Evolutionary conservation across 2,329 filamentous ascomycete species (phyloP), one percentile per base, ranked within the genome.

Genomic region (Claviceps quebecensis): DNA sequence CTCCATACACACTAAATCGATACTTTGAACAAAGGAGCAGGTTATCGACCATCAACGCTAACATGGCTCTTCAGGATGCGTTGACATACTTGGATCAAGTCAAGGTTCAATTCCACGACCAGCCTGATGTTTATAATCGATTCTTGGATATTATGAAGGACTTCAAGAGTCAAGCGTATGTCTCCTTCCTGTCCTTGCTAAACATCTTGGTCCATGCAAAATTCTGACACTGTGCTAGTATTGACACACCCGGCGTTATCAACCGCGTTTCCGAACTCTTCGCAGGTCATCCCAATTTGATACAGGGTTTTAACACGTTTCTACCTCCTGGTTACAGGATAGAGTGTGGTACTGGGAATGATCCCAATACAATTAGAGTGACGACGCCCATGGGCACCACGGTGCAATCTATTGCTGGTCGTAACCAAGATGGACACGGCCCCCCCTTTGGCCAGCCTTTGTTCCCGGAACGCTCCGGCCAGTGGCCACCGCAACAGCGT

Each of bases 101-200:
- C 56, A 98, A 98, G 69, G 90, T 97, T 29, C 90, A 95, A 63
- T 98, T 98, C 60, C 86, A 89, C 54, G 91, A 97, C 56, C 89
- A 96, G 58, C 90, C 93, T 4, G 91, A 97, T 66, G 93, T 98
- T 0, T 98, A 98, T 63, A 97, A 97, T 62, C 78, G 87, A 39
- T 97, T 98, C 60, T 72, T 98, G 45, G 93, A 98, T 60, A 98
- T 98, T 47, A 98, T 98, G 93, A 98, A 98, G 64, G 93, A 98
- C 60, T 98, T 98, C 67, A 98, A 98, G 70, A 95, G 89, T 61
- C 91, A 95, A 70, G 89, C 90, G 80, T 90, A 73, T 70, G 85
- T 77, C 51, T 46, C 41, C 45, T 13, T 22, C 13, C 5, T 26
- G 37, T 41, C 29, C 29, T 49, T 17, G 11, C 40, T 13, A 16